Percentiles rank a stretch among this genome's conserved stretches.
Conservation (phyloP, 148 eudicot genomes). For the Camellia japonica region DNA sequence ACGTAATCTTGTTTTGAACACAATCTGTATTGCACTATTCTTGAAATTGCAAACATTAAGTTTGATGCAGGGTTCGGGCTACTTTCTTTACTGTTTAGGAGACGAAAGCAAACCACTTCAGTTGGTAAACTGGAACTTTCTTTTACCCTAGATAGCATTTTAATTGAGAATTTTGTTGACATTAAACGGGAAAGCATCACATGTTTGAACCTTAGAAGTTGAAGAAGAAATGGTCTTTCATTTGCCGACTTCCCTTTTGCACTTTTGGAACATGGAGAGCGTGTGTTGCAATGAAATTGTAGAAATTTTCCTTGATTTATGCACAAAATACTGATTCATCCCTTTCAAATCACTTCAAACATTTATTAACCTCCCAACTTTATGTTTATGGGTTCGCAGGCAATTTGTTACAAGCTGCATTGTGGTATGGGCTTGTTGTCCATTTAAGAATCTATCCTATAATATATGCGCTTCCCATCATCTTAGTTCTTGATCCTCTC, state of each 20-base stretch:
- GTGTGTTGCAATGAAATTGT: not conserved
- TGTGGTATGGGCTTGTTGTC: slow-evolving; percentile 96
- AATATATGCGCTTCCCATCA: slow-evolving; percentile 79
- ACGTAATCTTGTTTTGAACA: not conserved
- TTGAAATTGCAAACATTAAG: not conserved
- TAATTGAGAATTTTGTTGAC: not conserved
- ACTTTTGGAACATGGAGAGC: not conserved
- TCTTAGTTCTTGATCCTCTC: slow-evolving; percentile 66
- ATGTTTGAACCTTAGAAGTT: not conserved
- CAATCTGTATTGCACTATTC: not conserved
- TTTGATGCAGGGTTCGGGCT: not conserved
- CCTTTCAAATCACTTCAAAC: not conserved
- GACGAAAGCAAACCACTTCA: not conserved
- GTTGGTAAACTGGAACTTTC: not conserved
- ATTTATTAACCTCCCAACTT: not conserved
- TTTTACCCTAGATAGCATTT: not conserved
- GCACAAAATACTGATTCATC: not conserved
- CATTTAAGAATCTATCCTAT: slow-evolving; percentile 93
- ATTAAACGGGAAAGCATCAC: not conserved
- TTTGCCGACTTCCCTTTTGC: not conserved
- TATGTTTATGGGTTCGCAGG: slow-evolving; percentile 38
- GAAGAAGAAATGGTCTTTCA: not conserved
- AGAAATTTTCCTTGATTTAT: not conserved
- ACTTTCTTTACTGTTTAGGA: not conserved
- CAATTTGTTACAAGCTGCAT: slow-evolving; percentile 62